phyloP scores from a whole-genome alignment of 2,329 filamentous ascomycete genomes.

The Biscogniauxia marginata region DNA sequence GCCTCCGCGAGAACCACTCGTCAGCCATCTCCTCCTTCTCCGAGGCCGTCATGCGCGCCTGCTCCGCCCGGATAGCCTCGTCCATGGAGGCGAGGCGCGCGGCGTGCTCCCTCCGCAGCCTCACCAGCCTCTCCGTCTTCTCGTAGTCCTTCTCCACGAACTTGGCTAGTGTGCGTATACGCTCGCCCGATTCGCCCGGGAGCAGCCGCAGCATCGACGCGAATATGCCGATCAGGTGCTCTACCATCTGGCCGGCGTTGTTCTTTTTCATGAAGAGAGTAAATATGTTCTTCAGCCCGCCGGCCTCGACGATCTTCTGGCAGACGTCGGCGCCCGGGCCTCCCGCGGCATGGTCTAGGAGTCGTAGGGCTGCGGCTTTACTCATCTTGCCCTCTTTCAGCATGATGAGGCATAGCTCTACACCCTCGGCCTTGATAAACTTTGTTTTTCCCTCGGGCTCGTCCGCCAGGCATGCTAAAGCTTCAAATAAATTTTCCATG shows the following conservation, averaged over 20 bases:
- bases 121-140: conserved; percentile 73
- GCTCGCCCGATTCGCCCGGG: conserved; percentile 71
- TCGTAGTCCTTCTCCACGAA: conserved; percentile 94
- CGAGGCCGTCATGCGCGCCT: conserved; percentile 51
- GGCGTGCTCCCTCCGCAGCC: conserved; percentile 69
- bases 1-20: conserved; percentile 70
- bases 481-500: conserved; percentile 90
- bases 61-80: conserved; percentile 57
- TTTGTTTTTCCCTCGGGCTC: conserved; percentile 72
- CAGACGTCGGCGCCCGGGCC: conserved; percentile 63
- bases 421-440: conserved; percentile 85
- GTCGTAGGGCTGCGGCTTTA: conserved; percentile 72
- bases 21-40: conserved; percentile 62
- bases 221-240: conserved; percentile 84
- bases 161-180: conserved; percentile 86
- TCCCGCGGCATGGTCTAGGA: conserved; percentile 78
- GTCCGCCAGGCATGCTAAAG: conserved; percentile 76
- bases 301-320: conserved; percentile 74
- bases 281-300: conserved; percentile 82
- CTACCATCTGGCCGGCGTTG: conserved; percentile 63
- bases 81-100: conserved; percentile 63
- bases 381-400: conserved; percentile 83
- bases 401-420: conserved; percentile 91
- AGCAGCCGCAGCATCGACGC: conserved; percentile 76
- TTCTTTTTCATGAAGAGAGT: conserved; percentile 82